Evolutionary conservation across 2,329 filamentous ascomycete species (phyloP).

Genomic region (Cladosporium sp.): DNA sequence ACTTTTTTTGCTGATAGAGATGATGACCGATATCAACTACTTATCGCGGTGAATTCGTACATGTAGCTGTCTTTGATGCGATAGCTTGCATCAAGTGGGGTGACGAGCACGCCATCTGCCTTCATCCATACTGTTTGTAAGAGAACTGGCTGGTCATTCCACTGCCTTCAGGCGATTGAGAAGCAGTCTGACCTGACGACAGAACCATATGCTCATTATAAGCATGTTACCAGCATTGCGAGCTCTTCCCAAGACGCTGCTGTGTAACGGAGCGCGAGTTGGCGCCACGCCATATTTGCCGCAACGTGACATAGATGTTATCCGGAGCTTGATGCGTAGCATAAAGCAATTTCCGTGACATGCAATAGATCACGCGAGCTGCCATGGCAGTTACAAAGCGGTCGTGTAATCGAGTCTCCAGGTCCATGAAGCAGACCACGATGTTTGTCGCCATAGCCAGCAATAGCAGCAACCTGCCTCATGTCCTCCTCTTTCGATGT

Average conservation of each 20-base stretch:
- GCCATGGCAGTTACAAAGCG: background rate
- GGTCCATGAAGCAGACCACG: background rate
- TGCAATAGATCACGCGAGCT: background rate
- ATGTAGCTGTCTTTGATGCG: background rate
- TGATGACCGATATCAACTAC: background rate
- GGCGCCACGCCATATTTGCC: background rate
- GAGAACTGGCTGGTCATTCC: background rate
- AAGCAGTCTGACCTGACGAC: background rate
- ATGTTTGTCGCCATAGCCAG: background rate
- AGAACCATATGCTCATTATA: background rate
- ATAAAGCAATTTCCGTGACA: background rate
- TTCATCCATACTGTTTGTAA: background rate
- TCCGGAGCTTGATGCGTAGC: background rate
- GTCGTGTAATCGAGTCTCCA: background rate
- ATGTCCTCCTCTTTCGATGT: background rate
- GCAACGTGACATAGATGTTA: background rate
- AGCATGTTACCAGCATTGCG: background rate
- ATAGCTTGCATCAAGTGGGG: constrained; percentile 2
- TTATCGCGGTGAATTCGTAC: background rate
- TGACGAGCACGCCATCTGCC: background rate
- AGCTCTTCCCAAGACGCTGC: background rate
- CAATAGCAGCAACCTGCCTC: background rate
- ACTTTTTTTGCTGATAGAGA: constrained; percentile 39
- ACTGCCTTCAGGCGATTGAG: background rate
- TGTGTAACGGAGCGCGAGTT: background rate